Evolutionary conservation across 805 yeast genomes (phyloP).

Genomic region (Candida sphagnicola): DNA sequence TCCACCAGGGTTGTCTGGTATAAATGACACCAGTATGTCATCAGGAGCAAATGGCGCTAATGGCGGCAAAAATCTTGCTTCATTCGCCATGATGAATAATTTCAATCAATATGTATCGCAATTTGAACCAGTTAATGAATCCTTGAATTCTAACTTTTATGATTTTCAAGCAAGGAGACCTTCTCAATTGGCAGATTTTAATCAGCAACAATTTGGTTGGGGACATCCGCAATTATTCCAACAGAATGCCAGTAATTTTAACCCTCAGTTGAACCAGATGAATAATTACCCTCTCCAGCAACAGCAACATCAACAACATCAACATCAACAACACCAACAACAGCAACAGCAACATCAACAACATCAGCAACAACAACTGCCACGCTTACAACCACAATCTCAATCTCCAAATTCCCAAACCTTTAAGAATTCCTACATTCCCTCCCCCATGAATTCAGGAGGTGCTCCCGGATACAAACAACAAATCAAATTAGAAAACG

Average conservation of each 20-base stretch:
- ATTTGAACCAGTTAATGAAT: slow-evolving; percentile 12
- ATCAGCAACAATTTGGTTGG: slow-evolving; percentile 33
- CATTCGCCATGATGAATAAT: slow-evolving; percentile 27
- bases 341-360: slow-evolving; percentile 11
- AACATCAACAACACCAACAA: slow-evolving; percentile 4
- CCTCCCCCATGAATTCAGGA: slow-evolving; percentile 6
- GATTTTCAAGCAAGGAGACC: slow-evolving; percentile 42
- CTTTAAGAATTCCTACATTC: background rate
- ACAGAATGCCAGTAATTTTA: background rate
- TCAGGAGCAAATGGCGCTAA: slow-evolving; percentile 3
- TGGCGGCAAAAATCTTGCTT: slow-evolving; percentile 16
- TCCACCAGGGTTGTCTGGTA: background rate
- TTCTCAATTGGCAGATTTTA: slow-evolving; percentile 34
- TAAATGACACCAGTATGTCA: background rate
- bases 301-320: slow-evolving; percentile 9
- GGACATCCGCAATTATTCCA: slow-evolving; percentile 15
- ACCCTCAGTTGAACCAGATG: background rate
- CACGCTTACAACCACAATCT: background rate
- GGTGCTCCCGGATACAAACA: slow-evolving; percentile 4
- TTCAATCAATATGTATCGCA: slow-evolving; percentile 13
- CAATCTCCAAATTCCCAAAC: background rate
- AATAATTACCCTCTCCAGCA: slow-evolving; percentile 5
- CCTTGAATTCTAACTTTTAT: slow-evolving; percentile 31
- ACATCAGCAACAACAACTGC: slow-evolving; percentile 8
- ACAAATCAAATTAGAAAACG: slow-evolving; percentile 53